Evolutionary conservation across 495 filamentous ascomycete species (phyloP), one percentile per base, ranked within the genome.

Genomic region (Xylaria cubensis): DNA sequence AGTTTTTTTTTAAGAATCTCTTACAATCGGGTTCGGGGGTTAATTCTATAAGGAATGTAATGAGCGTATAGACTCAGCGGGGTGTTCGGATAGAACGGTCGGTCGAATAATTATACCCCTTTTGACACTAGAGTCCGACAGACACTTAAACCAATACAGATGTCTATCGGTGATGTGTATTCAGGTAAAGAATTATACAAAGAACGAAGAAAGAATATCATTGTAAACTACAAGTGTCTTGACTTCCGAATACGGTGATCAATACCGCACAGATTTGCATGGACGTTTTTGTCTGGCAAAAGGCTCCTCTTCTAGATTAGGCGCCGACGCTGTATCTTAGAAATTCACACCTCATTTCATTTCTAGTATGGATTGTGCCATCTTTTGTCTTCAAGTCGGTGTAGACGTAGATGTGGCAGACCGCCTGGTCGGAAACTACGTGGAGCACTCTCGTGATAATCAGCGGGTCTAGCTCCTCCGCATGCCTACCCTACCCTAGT

Each of bases 381-480:
- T 61, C 15, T 1, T 1, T 36, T 10, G 10, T 39, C 39, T 39
- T 21, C 7, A 1, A 19, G 55, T 21, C 10, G 19, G 56, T 21
- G 15, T 61, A 21, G 15, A 58, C 36, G 36, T 9, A 36, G 32
- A 64, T 2, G 74, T 77, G 72, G 42, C 70, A n/a, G 55, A 58
- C 19, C 39, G 36, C 36, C 71, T 12, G 36, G 41, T 24, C 36
- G 68, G 29, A 46, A 34, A 46, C 55, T 78, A 73, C 64, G 48
- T 68, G 21, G 70, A 78, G 46, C 55, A 62, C 24, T 74, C 72
- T 64, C 74, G 76, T 5, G 29, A 64, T 13, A 64, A 72, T 17
- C 72, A 72, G 21, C 72, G 66, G 21, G 61, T 64, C 19, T 74
- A 78, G 39, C 62, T 78, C 7, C 62, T 78, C 7, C 46, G 29